Evolutionary conservation across 352 stramenopile genomes (phyloP), one percentile per base, ranked within the genome.

Genomic region (Globisporangium alternatum): DNA sequence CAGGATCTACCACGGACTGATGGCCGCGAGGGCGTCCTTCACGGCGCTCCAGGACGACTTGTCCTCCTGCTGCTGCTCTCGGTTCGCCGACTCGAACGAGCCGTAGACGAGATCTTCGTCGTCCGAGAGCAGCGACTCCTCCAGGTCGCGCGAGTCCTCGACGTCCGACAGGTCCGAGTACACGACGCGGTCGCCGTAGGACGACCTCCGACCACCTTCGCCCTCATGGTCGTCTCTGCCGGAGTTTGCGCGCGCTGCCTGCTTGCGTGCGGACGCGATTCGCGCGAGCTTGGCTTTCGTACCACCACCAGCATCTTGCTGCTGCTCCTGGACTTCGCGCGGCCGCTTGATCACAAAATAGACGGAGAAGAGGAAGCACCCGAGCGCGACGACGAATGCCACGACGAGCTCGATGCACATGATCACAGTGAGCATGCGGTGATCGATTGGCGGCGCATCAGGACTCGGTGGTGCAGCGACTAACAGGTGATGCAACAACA

Each of bases 301-400:
- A 19, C 15, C 51, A 25, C 5, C 51, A 1, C 12, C 45, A 5
- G 12, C 28, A 22, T n/a, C n/a, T 31, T 44, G 17, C 30, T 39
- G 45, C 33, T 30, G n/a, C 35, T 33, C 25, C 31, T 37, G 57
- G 31, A 35, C 68, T 25, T 87, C 76, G 19, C 78, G 82, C 17
- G 87, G 87, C 7, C 87, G 87, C 70, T 93, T 95, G 5, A 76
- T 86, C 33, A 95, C 85, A 69, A 95, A 95, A 65, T 95, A 95
- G 10, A 95, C 84, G 1, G 87, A 95, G 63, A 95, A 91, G 33
- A 94, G 72, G 39, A 95, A 85, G 57, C 87, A 95, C 12, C 83
- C 78, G 51, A 95, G 74, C 17, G 87, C 87, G 12, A 95, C 87
- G 39, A 68, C 81, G 48, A 95, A 91, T 19, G 87, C 87, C 39